A percentile compares a stretch with the other conserved stretches of the same genome.
Evolutionary conservation across 495 filamentous ascomycete genomes (phyloP).

Genomic region (Aspergillus incahuasiensis): DNA sequence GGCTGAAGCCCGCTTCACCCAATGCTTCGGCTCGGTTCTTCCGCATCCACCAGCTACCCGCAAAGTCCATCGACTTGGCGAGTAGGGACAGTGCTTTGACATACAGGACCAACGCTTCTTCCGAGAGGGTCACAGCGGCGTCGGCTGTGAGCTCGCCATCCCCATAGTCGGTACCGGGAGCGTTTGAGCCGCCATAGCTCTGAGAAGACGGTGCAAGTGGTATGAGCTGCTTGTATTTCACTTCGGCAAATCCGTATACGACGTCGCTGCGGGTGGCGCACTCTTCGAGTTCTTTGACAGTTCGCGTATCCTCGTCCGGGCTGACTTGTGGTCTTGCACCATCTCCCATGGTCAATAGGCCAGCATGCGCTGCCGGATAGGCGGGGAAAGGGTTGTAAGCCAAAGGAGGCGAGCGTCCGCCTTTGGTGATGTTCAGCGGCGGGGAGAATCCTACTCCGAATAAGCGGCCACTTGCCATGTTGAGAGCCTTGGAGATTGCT

Average conservation of each 20-base stretch:
- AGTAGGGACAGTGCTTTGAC: slow-evolving; percentile 88
- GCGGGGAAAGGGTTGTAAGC: slow-evolving; percentile 78
- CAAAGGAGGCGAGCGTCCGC: slow-evolving; percentile 66
- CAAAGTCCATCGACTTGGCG: slow-evolving; percentile 94
- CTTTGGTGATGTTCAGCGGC: slow-evolving; percentile 61
- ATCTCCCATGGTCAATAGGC: slow-evolving; percentile 61
- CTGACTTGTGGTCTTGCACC: slow-evolving; percentile 51
- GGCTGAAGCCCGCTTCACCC: slow-evolving; percentile 39
- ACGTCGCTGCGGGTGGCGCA: slow-evolving; percentile 89
- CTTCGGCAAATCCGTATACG: slow-evolving; percentile 93
- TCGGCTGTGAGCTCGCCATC: slow-evolving; percentile 67
- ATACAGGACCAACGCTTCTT: slow-evolving; percentile 93
- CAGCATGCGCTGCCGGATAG: slow-evolving; percentile 67
- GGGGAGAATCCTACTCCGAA: slow-evolving; percentile 72
- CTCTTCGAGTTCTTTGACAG: slow-evolving; percentile 80
- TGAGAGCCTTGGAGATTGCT: slow-evolving; percentile 88
- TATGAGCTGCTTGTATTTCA: slow-evolving; percentile 95
- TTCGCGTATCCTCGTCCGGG: slow-evolving; percentile 74
- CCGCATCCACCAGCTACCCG: slow-evolving; percentile 84
- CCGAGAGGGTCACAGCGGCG: slow-evolving; percentile 78
- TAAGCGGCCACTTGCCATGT: slow-evolving; percentile 83
- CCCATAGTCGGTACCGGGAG: slow-evolving; percentile 29
- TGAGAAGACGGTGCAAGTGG: slow-evolving; percentile 74
- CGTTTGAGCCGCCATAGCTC: slow-evolving; percentile 35
- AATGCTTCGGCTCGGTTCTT: slow-evolving; percentile 64